phyloP scores from a whole-genome alignment of 2,329 filamentous ascomycete genomes.

The Pseudogymnoascus sp. region DNA sequence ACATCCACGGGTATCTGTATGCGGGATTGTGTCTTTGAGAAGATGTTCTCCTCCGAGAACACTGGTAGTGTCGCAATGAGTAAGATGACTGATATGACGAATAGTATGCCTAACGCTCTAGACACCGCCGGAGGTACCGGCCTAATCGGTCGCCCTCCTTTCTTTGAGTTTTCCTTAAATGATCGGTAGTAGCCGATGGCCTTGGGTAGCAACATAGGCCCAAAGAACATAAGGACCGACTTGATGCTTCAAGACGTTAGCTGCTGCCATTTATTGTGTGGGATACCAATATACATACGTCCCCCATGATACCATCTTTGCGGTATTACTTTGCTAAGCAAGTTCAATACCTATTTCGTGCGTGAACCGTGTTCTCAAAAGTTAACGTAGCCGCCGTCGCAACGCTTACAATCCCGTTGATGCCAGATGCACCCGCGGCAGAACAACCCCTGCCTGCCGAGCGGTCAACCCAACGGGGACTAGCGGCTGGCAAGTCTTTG shows the following conservation, averaged over 20 bases:
- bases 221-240: conserved; percentile 48
- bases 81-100: conserved; percentile 43
- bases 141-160: conserved; percentile 43
- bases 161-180: conserved; percentile 36
- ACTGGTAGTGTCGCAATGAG: conserved; percentile 57
- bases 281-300: conserved; percentile 35
- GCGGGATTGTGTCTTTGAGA: conserved; percentile 67
- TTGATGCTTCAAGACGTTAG: conserved; percentile 33
- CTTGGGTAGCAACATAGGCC: conserved; percentile 64
- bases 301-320: conserved; percentile 39
- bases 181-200: conserved; percentile 58
- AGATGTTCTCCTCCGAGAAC: conserved; percentile 75
- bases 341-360: conserved; percentile 8
- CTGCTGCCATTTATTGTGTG: neutral
- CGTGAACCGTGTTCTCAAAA: neutral
- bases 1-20: conserved; percentile 80
- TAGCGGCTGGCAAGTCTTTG: neutral
- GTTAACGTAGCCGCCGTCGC: neutral
- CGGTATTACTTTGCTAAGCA: neutral
- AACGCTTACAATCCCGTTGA: neutral
- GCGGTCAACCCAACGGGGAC: neutral
- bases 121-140: conserved; percentile 47
- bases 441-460: neutral
- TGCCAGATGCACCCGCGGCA: neutral
- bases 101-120: conserved; percentile 55